Evolutionary conservation across 2,329 filamentous ascomycete genomes (phyloP).

Genomic region (Cadophora malorum): DNA sequence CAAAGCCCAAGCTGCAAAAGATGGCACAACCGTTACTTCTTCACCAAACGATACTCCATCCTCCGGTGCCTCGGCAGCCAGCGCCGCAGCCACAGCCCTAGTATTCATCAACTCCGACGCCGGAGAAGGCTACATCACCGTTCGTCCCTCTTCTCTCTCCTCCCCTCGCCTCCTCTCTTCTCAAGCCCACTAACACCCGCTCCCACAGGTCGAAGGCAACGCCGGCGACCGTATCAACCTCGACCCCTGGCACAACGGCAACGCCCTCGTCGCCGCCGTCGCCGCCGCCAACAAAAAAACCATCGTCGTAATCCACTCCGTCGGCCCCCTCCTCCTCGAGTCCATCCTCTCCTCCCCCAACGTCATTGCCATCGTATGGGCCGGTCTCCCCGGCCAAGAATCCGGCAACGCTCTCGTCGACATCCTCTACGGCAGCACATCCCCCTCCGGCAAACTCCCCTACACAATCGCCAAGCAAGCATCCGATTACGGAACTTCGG

Average conservation of each 20-base stretch:
- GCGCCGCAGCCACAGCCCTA: constrained; percentile 65
- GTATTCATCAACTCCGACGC: constrained; percentile 73
- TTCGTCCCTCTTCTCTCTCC: constrained; percentile 11
- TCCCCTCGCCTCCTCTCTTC: too few species aligned
- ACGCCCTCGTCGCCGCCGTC: constrained; percentile 59
- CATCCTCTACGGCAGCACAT: constrained; percentile 64
- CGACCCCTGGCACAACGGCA: constrained; percentile 63
- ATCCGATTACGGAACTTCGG: constrained; percentile 53
- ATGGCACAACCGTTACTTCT: constrained; percentile 59
- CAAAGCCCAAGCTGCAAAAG: constrained; percentile 58
- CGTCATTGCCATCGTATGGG: constrained; percentile 66
- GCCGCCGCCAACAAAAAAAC: constrained; percentile 65
- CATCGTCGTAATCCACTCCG: constrained; percentile 69
- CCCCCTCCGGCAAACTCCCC: constrained; percentile 53
- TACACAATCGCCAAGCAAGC: constrained; percentile 65
- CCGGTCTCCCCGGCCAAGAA: constrained; percentile 66
- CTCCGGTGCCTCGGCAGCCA: constrained; percentile 37
- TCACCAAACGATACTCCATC: constrained; percentile 58
- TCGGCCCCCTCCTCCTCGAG: constrained; percentile 64
- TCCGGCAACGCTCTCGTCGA: constrained; percentile 66
- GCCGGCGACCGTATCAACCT: constrained; percentile 68
- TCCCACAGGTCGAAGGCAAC: constrained; percentile 36
- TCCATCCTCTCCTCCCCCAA: constrained; percentile 66
- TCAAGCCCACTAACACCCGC: constrained; percentile 1
- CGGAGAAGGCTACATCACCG: constrained; percentile 68